Percentiles rank a stretch among this genome's conserved stretches.
Conservation (phyloP, 345 rosid genomes). For the Geranium rotundifolium region DNA sequence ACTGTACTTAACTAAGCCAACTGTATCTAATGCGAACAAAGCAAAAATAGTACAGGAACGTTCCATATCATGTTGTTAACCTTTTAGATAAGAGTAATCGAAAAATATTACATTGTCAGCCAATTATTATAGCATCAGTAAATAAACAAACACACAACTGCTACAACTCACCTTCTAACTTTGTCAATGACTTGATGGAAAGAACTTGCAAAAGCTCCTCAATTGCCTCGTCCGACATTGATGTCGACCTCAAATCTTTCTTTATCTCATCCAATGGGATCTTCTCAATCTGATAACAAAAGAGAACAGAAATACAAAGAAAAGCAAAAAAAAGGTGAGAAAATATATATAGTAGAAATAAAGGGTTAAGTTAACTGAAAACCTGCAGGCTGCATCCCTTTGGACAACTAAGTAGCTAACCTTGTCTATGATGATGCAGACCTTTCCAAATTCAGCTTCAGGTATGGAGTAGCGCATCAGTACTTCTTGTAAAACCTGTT, state of each 20-base stretch:
- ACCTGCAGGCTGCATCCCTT: neutral
- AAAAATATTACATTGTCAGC: too few relatives aligned
- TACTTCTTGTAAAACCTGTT: slow-evolving; percentile 81
- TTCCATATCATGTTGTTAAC: too few relatives aligned
- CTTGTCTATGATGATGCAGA: slow-evolving; percentile 87
- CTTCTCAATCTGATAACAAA: slow-evolving; percentile 55
- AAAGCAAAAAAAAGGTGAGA: neutral
- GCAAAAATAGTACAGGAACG: too few relatives aligned
- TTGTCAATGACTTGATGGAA: slow-evolving; percentile 58
- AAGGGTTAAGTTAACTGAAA: neutral
- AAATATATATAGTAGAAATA: neutral
- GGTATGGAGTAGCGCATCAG: slow-evolving; percentile 57
- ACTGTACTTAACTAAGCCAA: neutral
- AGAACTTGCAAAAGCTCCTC: slow-evolving; percentile 66
- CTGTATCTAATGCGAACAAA: neutral
- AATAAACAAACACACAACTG: neutral
- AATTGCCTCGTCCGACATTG: slow-evolving; percentile 55
- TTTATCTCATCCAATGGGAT: slow-evolving; percentile 62
- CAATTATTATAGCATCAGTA: too few relatives aligned
- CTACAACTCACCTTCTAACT: slow-evolving; percentile 59
- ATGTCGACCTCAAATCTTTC: slow-evolving; percentile 51
- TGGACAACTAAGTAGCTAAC: slow-evolving; percentile 28
- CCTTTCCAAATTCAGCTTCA: slow-evolving; percentile 63
- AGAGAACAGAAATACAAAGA: slow-evolving; percentile 2
- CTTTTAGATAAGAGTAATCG: too few relatives aligned